Conservation (phyloP, 2,329 filamentous ascomycete genomes). For the Calonectria leucothoes region DNA sequence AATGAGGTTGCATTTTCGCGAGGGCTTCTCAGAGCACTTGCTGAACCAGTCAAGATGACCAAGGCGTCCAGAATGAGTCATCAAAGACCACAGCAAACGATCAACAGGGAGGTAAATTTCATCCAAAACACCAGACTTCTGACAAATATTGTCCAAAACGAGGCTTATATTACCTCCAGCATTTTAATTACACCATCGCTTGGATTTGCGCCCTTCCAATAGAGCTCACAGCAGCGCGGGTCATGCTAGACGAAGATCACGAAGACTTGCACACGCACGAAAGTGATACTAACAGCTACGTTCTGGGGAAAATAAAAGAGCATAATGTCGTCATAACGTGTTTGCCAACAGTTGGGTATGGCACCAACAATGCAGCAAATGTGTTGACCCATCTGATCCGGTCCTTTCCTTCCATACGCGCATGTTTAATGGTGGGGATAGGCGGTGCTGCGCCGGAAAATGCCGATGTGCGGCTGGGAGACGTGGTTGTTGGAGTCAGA, state of each 20-base stretch:
- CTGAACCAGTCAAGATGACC: not conserved
- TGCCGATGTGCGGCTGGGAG: slow-evolving; percentile 38
- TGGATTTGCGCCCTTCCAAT: slow-evolving; percentile 45
- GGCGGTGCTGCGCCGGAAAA: slow-evolving; percentile 27
- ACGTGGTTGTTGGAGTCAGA: slow-evolving; percentile 39
- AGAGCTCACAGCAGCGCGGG: slow-evolving; percentile 42
- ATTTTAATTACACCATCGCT: slow-evolving; percentile 36
- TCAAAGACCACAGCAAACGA: not conserved
- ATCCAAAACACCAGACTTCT: not conserved
- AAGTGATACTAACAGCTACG: slow-evolving; percentile 40
- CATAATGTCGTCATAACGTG: slow-evolving; percentile 45
- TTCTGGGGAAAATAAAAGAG: slow-evolving; percentile 26
- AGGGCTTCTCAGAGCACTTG: not conserved
- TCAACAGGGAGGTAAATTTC: not conserved
- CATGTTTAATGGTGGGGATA: slow-evolving; percentile 39
- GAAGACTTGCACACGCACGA: not conserved
- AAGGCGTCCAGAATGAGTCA: not conserved
- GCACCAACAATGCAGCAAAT: slow-evolving; percentile 34
- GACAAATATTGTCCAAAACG: not conserved
- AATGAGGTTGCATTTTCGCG: not conserved
- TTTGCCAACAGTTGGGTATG: slow-evolving; percentile 33
- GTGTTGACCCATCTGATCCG: slow-evolving; percentile 30
- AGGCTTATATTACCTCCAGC: not conserved
- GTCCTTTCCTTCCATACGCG: slow-evolving; percentile 53
- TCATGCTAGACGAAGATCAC: slow-evolving; percentile 43